Evolutionary conservation across 2,329 filamentous ascomycete genomes (phyloP).

Genomic region (Fonsecaea erecta): DNA sequence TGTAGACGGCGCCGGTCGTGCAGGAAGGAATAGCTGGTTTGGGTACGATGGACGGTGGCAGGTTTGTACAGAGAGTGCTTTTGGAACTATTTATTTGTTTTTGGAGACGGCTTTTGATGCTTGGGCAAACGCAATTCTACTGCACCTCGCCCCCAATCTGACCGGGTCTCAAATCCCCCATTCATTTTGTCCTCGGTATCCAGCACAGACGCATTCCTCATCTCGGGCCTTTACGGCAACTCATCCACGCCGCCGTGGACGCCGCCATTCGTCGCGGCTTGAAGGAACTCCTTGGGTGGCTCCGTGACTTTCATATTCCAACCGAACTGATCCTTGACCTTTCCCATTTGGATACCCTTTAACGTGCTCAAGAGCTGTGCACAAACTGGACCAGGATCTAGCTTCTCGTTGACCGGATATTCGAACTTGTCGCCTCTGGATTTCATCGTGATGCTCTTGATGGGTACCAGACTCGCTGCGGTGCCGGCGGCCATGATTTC

Average conservation of each 20-base stretch:
- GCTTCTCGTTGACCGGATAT: constrained; percentile 54
- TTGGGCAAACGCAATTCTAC: constrained; percentile 10
- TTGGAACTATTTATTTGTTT: background rate
- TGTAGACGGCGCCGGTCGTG: background rate
- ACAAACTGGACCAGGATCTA: constrained; percentile 73
- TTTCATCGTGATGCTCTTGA: constrained; percentile 82
- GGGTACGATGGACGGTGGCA: background rate
- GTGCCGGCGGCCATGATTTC: constrained; percentile 94
- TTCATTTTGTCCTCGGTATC: background rate
- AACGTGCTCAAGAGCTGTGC: constrained; percentile 73
- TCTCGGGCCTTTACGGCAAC: constrained; percentile 21
- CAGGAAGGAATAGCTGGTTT: background rate
- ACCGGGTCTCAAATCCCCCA: background rate
- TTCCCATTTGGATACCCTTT: constrained; percentile 84
- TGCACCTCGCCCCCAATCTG: background rate
- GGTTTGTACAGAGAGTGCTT: constrained; percentile 3
- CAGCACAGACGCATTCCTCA: background rate
- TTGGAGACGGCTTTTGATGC: constrained; percentile 5
- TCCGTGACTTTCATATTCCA: constrained; percentile 63
- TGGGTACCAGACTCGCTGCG: constrained; percentile 86
- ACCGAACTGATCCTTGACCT: constrained; percentile 73
- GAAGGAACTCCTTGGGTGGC: constrained; percentile 33
- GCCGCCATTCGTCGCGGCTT: constrained; percentile 16
- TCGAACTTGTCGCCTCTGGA: constrained; percentile 61
- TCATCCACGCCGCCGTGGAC: constrained; percentile 32